phyloP scores from a whole-genome alignment of 139 green algal genomes.

The Mychonastes homosphaera region DNA sequence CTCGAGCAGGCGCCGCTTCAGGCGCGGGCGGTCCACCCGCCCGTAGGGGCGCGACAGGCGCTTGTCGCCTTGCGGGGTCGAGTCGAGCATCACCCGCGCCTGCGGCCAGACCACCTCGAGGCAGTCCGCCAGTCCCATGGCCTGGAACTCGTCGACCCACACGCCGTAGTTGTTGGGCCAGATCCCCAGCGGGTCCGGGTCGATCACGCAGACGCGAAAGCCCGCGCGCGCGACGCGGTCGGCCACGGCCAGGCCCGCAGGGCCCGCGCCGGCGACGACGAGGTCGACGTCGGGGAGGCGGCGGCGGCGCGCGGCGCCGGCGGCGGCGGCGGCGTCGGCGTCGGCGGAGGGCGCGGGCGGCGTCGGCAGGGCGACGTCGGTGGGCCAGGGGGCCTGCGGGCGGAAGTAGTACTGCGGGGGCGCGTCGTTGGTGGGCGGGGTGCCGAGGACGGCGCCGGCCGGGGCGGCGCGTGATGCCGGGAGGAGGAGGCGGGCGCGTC shows the following conservation, averaged over 20 bases:
- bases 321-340: constrained; percentile 78
- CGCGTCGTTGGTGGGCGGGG: no score
- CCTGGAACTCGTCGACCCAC: constrained; percentile 95
- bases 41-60: constrained; percentile 78
- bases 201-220: constrained; percentile 71
- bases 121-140: constrained; percentile 79
- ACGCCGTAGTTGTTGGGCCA: constrained; percentile 99
- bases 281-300: constrained; percentile 68
- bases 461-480: no score
- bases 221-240: constrained; percentile 38
- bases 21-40: constrained; percentile 74
- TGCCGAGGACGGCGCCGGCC: no score
- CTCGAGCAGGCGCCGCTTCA: constrained; percentile 83
- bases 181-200: constrained; percentile 59
- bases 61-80: constrained; percentile 25
- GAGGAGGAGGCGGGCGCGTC: no score
- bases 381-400: constrained; percentile 15
- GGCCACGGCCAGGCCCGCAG: constrained; percentile 72
- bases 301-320: constrained; percentile 67
- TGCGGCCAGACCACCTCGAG: constrained; percentile 73
- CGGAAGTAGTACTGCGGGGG: constrained; percentile 17
- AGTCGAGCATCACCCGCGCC: constrained; percentile 77
- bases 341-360: constrained; percentile 62
- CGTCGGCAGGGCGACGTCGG: constrained; percentile 14
- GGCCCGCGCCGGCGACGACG: constrained; percentile 78